Conservation (phyloP, 208 protist genomes). For the Trypanosoma avium region DNA sequence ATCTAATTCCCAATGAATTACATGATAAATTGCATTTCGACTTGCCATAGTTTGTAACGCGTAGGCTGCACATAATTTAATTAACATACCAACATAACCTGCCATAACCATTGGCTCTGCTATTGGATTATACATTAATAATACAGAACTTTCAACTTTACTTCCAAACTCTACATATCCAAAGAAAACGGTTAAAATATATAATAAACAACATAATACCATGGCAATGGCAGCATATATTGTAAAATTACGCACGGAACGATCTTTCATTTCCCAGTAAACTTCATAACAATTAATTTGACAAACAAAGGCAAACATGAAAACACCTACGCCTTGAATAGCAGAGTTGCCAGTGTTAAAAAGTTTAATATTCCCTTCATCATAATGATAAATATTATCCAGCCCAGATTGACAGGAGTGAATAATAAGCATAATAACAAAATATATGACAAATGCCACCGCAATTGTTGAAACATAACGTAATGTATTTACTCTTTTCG, state of each 20-base stretch:
- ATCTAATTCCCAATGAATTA: constrained; percentile 46
- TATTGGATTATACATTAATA: constrained; percentile 37
- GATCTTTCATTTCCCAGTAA: constrained; percentile 52
- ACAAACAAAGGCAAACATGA: constrained; percentile 76
- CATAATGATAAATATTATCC: constrained; percentile 31
- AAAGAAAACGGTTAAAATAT: constrained; percentile 30
- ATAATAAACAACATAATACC: constrained; percentile 26
- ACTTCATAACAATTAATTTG: constrained; percentile 65
- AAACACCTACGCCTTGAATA: constrained; percentile 62
- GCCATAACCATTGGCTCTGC: constrained; percentile 27
- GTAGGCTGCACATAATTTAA: constrained; percentile 28
- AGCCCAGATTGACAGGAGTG: constrained; percentile 51
- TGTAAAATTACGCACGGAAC: constrained; percentile 51
- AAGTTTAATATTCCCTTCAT: constrained; percentile 29
- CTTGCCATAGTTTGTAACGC: constrained; percentile 27
- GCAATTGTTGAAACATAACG: constrained; percentile 76
- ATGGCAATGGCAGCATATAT: constrained; percentile 43
- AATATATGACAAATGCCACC: constrained; percentile 69
- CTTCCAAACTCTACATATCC: constrained; percentile 40
- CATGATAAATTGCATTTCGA: constrained; percentile 61
- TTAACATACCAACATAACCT: constrained; percentile 31
- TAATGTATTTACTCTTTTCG: constrained; percentile 75
- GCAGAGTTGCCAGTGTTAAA: constrained; percentile 53
- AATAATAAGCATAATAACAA: constrained; percentile 56
- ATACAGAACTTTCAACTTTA: constrained; percentile 20